A percentile compares a stretch with the other conserved stretches of the same genome.
Evolutionary conservation across 2,329 filamentous ascomycete species (phyloP).

Genomic region (Coleophoma crateriformis): DNA sequence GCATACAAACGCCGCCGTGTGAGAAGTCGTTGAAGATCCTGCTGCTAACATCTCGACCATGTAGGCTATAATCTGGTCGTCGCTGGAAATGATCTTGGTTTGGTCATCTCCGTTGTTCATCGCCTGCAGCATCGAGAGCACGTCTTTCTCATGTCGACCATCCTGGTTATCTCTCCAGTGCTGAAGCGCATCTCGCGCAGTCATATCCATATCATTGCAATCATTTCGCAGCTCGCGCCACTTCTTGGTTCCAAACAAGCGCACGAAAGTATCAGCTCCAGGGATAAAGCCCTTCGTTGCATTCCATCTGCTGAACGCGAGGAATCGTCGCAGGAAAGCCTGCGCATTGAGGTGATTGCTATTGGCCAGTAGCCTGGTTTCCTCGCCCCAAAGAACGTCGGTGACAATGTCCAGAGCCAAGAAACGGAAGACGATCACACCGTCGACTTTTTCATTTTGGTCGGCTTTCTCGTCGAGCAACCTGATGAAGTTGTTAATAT

Average conservation of each 20-base stretch:
- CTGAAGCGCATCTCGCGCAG: not conserved
- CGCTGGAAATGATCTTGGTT: too few species aligned
- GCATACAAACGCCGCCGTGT: too few species aligned
- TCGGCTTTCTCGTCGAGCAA: not conserved
- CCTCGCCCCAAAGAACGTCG: constrained; percentile 1
- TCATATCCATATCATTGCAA: not conserved
- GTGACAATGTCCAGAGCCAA: constrained; percentile 1
- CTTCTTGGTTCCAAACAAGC: not conserved
- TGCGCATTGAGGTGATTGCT: not conserved
- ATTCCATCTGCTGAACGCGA: constrained; percentile 1
- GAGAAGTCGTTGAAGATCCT: too few species aligned
- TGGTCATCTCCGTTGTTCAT: not conserved
- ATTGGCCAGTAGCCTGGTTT: not conserved
- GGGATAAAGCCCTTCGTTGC: not conserved
- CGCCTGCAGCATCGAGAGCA: not conserved
- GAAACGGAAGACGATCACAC: not conserved
- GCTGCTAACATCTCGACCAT: too few species aligned
- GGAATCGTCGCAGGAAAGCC: not conserved
- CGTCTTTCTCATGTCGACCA: not conserved
- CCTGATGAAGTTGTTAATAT: not conserved
- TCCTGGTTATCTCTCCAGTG: not conserved
- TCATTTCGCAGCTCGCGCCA: not conserved
- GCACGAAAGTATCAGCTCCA: not conserved
- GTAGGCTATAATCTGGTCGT: too few species aligned
- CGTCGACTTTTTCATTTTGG: not conserved